Evolutionary conservation across 129 eudicot genomes (phyloP).

Genomic region (Saussurea involucrata): DNA sequence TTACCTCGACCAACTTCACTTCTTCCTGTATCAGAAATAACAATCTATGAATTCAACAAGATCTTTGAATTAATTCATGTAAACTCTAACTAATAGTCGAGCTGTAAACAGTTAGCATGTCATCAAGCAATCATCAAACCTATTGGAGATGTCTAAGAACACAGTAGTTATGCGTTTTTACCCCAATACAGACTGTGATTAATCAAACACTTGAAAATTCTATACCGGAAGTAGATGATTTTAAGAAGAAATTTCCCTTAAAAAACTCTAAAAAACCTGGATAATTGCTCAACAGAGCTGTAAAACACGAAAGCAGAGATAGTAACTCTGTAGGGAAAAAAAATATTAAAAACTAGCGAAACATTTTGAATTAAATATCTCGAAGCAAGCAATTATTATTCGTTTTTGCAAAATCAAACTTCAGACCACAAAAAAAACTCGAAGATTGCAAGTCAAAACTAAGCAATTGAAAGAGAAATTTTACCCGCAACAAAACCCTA

Average conservation of each 20-base stretch:
- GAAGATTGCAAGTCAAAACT: neutral
- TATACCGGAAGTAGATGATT: neutral
- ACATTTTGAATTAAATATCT: neutral
- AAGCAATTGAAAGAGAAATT: neutral
- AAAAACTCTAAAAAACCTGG: neutral
- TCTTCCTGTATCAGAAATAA: conserved; percentile 19
- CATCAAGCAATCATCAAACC: neutral
- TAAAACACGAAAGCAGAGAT: neutral
- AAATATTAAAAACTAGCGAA: neutral
- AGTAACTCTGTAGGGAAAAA: neutral
- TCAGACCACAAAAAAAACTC: neutral
- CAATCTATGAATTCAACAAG: neutral
- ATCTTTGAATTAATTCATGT: neutral
- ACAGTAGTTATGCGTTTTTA: neutral
- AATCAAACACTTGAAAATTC: neutral
- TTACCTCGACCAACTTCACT: neutral
- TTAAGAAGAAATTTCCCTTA: neutral
- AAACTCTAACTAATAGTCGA: neutral
- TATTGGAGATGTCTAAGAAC: neutral
- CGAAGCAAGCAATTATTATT: neutral
- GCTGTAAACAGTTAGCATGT: neutral
- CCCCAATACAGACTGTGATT: neutral
- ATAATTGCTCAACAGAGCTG: neutral
- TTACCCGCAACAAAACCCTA: conserved; percentile 9
- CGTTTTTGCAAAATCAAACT: neutral